Evolutionary conservation across 2,329 filamentous ascomycete species (phyloP).

Genomic region (Didymella lethalis): DNA sequence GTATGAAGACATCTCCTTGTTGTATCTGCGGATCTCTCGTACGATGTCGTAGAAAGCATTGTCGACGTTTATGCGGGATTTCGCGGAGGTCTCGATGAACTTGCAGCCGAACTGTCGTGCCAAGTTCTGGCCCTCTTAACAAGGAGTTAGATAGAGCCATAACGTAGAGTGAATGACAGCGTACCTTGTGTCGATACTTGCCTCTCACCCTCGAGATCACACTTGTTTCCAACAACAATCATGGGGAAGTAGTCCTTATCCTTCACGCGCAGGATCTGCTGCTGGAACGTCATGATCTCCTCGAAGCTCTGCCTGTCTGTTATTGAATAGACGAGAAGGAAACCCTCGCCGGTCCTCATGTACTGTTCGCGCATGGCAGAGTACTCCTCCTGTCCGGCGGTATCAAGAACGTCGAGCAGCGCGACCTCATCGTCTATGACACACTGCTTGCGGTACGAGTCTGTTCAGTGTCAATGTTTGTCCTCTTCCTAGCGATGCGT

Average conservation of each 20-base stretch:
- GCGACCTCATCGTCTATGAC: conserved; percentile 98
- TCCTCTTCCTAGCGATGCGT: background rate
- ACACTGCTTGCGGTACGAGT: conserved; percentile 99
- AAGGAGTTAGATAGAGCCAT: conserved; percentile 29
- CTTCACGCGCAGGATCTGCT: conserved; percentile 98
- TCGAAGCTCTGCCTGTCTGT: conserved; percentile 97
- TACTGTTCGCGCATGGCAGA: conserved; percentile 99
- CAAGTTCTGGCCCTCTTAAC: conserved; percentile 85
- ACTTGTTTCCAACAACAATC: conserved; percentile 99
- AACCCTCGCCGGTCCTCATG: conserved; percentile 98
- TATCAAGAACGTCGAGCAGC: conserved; percentile 96
- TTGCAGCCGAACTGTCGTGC: conserved; percentile 92
- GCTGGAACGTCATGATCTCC: conserved; percentile 97
- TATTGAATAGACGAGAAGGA: conserved; percentile 97
- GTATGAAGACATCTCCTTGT: conserved; percentile 96
- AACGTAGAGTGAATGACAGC: conserved; percentile 37
- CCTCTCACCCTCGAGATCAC: conserved; percentile 92
- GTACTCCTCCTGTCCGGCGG: conserved; percentile 98
- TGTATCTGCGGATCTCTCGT: conserved; percentile 95
- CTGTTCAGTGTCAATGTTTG: conserved; percentile 57
- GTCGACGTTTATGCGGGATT: conserved; percentile 97
- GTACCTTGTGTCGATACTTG: conserved; percentile 91
- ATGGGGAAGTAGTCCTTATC: conserved; percentile 99
- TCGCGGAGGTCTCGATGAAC: conserved; percentile 98
- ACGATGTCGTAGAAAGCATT: conserved; percentile 99